A percentile compares a stretch with the other conserved stretches of the same genome.
phyloP scores from a whole-genome alignment of 306 rosid genomes.

The Delonix regia region DNA sequence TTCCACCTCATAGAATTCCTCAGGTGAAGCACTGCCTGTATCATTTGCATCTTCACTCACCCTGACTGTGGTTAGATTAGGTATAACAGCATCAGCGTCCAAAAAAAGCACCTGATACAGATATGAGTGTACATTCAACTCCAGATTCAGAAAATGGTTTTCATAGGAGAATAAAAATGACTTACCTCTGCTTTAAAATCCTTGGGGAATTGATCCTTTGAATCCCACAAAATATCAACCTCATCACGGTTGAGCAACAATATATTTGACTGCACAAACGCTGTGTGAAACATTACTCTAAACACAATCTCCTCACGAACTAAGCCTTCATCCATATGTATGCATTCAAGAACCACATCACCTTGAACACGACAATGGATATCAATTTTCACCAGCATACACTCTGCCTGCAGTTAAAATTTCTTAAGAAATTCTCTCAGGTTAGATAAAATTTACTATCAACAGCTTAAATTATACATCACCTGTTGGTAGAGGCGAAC shows the following conservation, averaged over 20 bases:
- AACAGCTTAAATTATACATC: slow-evolving; percentile 44
- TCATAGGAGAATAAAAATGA: slow-evolving; percentile 41
- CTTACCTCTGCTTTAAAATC: slow-evolving; percentile 94
- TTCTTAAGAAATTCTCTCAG: slow-evolving; percentile 48
- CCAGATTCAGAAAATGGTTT: slow-evolving; percentile 44
- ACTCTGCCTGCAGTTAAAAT: slow-evolving; percentile 81
- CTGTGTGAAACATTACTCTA: slow-evolving; percentile 90
- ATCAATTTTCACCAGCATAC: slow-evolving; percentile 89
- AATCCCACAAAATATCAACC: slow-evolving; percentile 84
- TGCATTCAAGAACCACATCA: slow-evolving; percentile 94
- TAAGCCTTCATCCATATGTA: slow-evolving; percentile 80
- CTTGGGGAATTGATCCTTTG: slow-evolving; percentile 80
- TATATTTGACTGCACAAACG: slow-evolving; percentile 82
- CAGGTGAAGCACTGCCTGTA: slow-evolving; percentile 81
- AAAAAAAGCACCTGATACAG: slow-evolving; percentile 88
- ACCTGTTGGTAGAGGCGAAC: slow-evolving; percentile 82
- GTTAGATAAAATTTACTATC: slow-evolving; percentile 34
- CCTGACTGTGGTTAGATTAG: slow-evolving; percentile 65
- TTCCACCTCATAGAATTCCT: slow-evolving; percentile 96
- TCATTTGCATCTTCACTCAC: slow-evolving; percentile 70
- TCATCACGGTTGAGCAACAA: slow-evolving; percentile 78
- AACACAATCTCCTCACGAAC: slow-evolving; percentile 80
- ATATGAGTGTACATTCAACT: slow-evolving; percentile 64
- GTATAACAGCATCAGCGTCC: slow-evolving; percentile 91
- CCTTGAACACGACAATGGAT: slow-evolving; percentile 89